phyloP scores from a whole-genome alignment of 2,329 filamentous ascomycete genomes.

The Kalaharituber pfeilii region DNA sequence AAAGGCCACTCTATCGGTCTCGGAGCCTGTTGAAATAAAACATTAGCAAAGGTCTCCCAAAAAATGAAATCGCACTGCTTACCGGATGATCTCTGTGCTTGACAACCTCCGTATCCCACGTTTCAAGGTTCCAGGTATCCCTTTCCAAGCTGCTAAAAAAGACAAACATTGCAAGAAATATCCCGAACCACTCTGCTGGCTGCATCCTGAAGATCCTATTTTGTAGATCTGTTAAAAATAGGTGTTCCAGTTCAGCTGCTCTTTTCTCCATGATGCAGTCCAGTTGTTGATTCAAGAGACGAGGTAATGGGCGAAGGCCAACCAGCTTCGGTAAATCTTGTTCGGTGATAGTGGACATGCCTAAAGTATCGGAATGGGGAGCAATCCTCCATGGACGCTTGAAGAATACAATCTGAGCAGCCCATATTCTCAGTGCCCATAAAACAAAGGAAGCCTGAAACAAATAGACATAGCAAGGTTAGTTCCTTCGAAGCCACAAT shows the following conservation, averaged over 20 bases:
- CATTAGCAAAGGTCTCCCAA: no score
- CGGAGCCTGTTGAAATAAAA: no score
- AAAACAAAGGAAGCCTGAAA: constrained; percentile 11
- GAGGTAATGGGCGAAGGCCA: constrained; percentile 13
- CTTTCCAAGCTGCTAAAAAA: constrained; percentile 13
- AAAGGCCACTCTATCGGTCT: constrained; percentile 13
- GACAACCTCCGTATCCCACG: constrained; percentile 11
- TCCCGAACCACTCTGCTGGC: constrained; percentile 17
- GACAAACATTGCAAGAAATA: constrained; percentile 16
- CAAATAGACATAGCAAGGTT: no score
- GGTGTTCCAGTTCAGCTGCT: constrained; percentile 13
- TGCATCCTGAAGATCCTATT: constrained; percentile 14
- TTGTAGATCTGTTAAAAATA: constrained; percentile 15
- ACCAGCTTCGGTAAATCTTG: constrained; percentile 7
- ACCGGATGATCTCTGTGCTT: constrained; percentile 1
- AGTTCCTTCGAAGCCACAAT: background rate
- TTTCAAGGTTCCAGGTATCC: constrained; percentile 16
- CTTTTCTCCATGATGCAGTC: constrained; percentile 14
- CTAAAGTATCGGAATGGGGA: constrained; percentile 8
- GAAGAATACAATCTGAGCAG: constrained; percentile 17
- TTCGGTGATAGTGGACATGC: constrained; percentile 13
- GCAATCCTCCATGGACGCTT: constrained; percentile 15
- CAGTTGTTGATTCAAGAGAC: constrained; percentile 16
- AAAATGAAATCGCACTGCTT: background rate
- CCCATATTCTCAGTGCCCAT: constrained; percentile 17